Conservation (phyloP, 2,329 filamentous ascomycete genomes). For the Alternaria sp. region DNA sequence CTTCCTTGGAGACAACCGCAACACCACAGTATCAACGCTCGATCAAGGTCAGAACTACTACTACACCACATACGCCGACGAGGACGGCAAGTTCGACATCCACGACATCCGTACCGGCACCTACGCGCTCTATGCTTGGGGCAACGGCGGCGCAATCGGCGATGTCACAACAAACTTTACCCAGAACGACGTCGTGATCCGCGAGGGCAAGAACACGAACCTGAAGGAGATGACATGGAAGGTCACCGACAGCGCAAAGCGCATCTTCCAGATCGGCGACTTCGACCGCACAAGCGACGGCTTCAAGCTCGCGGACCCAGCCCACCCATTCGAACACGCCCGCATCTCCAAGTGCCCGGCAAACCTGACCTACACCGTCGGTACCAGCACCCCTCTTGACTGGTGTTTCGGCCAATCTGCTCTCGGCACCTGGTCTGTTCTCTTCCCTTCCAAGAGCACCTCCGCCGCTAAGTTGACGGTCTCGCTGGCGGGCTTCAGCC, state of each 20-base stretch:
- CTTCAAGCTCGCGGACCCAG: conserved; percentile 52
- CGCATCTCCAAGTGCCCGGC: conserved; percentile 54
- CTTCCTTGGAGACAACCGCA: conserved; percentile 58
- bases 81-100: conserved; percentile 53
- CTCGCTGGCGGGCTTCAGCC: conserved; percentile 55
- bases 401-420: conserved; percentile 60
- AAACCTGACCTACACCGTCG: conserved; percentile 55
- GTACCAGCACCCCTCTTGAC: conserved; percentile 44
- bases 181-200: conserved; percentile 51
- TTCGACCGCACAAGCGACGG: conserved; percentile 57
- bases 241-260: conserved; percentile 44
- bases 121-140: conserved; percentile 60
- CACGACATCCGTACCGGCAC: conserved; percentile 52
- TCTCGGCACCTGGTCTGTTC: conserved; percentile 41
- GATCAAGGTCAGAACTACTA: conserved; percentile 59
- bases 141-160: conserved; percentile 53
- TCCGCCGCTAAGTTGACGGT: conserved; percentile 50
- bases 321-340: conserved; percentile 53
- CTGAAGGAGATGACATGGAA: conserved; percentile 53
- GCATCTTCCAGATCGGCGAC: conserved; percentile 58
- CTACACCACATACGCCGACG: conserved; percentile 57
- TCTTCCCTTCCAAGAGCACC: conserved; percentile 39
- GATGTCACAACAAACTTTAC: conserved; percentile 57
- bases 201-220: conserved; percentile 42
- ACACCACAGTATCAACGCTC: conserved; percentile 54